Evolutionary conservation across 306 rosid genomes (phyloP).

Genomic region (peach (Prunus persica)): DNA sequence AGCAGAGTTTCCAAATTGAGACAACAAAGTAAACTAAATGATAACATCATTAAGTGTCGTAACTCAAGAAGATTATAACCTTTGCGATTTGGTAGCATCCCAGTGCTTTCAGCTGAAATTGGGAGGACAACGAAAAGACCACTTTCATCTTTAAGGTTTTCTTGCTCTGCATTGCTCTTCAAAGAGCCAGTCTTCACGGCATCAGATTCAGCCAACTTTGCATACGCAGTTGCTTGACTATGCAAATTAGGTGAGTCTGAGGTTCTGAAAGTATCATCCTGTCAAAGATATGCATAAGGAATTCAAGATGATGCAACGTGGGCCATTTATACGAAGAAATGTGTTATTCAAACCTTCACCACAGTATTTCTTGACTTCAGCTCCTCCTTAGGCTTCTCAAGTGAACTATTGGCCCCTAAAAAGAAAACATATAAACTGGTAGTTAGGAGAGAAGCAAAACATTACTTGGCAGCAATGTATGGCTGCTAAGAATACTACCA

Average conservation of each 20-base stretch:
- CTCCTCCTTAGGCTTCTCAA: conserved; percentile 21
- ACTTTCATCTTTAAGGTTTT: conserved; percentile 30
- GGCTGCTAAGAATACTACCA: conserved; percentile 14
- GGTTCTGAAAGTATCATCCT: conserved; percentile 38
- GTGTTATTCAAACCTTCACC: conserved; percentile 28
- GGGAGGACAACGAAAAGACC: conserved; percentile 52
- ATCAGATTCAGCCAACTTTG: conserved; percentile 68
- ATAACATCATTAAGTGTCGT: background rate
- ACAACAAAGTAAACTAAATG: background rate
- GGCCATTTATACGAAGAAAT: background rate
- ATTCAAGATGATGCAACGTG: background rate
- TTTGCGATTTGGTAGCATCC: conserved; percentile 61
- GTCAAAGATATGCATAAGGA: background rate
- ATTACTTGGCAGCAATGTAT: background rate
- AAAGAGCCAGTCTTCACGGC: conserved; percentile 37
- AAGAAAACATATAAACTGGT: background rate
- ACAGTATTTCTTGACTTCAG: conserved; percentile 16
- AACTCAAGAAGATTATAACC: conserved; percentile 37
- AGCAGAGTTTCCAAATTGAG: background rate
- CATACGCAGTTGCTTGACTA: conserved; percentile 63
- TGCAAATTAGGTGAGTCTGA: conserved; percentile 51
- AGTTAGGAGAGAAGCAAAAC: conserved; percentile 6
- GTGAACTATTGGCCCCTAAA: background rate
- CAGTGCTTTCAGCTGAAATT: conserved; percentile 71
- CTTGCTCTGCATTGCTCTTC: conserved; percentile 29